Evolutionary conservation across 306 rosid genomes (phyloP).

Genomic region (Elaeagnus macrophylla): DNA sequence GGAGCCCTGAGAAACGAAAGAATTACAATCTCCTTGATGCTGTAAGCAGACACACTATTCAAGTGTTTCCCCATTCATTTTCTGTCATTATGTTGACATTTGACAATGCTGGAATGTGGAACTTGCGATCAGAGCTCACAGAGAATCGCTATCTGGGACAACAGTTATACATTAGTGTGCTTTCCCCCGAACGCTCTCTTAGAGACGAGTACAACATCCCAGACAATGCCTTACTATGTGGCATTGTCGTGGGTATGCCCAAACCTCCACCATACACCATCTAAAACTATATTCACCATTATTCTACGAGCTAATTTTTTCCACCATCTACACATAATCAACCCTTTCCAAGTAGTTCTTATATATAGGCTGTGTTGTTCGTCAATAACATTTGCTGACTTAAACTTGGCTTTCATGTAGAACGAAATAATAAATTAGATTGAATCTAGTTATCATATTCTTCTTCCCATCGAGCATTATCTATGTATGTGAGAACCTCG

Average conservation of each 20-base stretch:
- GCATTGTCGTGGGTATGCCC: conserved; percentile 32
- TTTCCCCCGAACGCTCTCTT: conserved; percentile 34
- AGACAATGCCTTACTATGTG: conserved; percentile 28
- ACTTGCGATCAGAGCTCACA: conserved; percentile 41
- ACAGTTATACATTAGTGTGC: conserved; percentile 44
- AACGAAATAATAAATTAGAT: too few relatives aligned
- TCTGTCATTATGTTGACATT: conserved; percentile 49
- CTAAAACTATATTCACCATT: neutral
- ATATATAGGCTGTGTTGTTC: too few relatives aligned
- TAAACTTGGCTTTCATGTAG: too few relatives aligned
- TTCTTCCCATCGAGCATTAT: too few relatives aligned
- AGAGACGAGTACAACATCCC: conserved; percentile 66
- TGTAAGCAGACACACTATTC: conserved; percentile 64
- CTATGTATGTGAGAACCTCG: too few relatives aligned
- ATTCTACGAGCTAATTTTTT: too few relatives aligned
- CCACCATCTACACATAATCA: too few relatives aligned
- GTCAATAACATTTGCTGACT: too few relatives aligned
- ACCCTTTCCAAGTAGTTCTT: too few relatives aligned
- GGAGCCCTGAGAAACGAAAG: conserved; percentile 52
- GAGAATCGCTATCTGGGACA: conserved; percentile 66
- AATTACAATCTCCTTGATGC: conserved; percentile 64
- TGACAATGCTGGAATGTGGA: conserved; percentile 67
- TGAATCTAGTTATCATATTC: too few relatives aligned
- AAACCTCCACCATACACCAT: conserved; percentile 28
- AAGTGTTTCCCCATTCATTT: conserved; percentile 64